Evolutionary conservation across 2,329 filamentous ascomycete species (phyloP).

Genomic region (Setomelanomma holmii): DNA sequence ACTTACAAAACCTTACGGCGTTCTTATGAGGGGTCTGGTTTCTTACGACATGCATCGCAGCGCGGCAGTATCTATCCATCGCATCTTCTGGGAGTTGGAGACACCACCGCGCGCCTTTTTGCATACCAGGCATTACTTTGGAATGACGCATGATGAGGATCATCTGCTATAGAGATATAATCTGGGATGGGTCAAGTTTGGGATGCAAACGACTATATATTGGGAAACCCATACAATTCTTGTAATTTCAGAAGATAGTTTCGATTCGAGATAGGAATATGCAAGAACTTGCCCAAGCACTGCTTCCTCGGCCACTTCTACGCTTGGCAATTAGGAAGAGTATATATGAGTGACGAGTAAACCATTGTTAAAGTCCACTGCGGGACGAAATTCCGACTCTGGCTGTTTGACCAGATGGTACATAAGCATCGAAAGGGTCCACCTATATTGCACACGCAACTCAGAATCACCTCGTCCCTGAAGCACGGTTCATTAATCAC

Average conservation of each 20-base stretch:
- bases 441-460: too few species aligned
- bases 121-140: background rate
- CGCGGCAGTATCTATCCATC: background rate
- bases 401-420: too few species aligned
- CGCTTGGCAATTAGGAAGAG: too few species aligned
- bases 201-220: background rate
- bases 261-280: constrained; percentile 4
- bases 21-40: background rate
- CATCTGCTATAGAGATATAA: background rate
- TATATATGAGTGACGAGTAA: too few species aligned
- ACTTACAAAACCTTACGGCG: constrained; percentile 9
- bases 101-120: background rate
- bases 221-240: constrained; percentile 2
- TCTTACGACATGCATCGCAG: constrained; percentile 8
- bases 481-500: too few species aligned
- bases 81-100: background rate
- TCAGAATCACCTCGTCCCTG: too few species aligned
- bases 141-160: background rate
- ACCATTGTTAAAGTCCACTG: too few species aligned
- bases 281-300: background rate
- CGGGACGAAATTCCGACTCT: too few species aligned
- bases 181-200: too few species aligned
- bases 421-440: too few species aligned
- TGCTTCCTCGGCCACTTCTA: too few species aligned
- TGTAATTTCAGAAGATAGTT: constrained; percentile 7